A percentile compares a stretch with the other conserved stretches of the same genome.
phyloP scores from a whole-genome alignment of 306 rosid species.

The Vigna radiata region DNA sequence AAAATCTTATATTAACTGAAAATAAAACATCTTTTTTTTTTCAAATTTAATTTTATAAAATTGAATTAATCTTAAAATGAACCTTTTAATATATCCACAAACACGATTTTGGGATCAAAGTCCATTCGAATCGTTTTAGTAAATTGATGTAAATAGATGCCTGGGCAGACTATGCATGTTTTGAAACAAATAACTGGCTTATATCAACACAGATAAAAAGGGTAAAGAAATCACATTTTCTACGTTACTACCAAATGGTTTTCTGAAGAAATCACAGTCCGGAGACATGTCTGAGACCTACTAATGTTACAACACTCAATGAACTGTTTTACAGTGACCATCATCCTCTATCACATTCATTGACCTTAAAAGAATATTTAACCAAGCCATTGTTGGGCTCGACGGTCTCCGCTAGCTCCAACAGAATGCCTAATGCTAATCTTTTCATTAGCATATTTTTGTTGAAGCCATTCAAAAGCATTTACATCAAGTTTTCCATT shows the following conservation, averaged over 20 bases:
- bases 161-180: neutral
- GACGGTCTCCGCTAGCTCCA: slow-evolving; percentile 83
- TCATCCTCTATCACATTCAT: slow-evolving; percentile 2
- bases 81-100: neutral
- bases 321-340: slow-evolving; percentile 20
- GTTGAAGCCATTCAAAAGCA: slow-evolving; percentile 89
- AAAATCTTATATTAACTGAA: no score
- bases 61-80: no score
- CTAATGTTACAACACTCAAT: slow-evolving; percentile 34
- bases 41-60: no score
- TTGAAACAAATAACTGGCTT: neutral
- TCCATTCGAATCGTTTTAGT: neutral
- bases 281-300: slow-evolving; percentile 29
- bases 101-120: neutral
- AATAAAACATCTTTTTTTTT: no score
- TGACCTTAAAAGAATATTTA: slow-evolving; percentile 49
- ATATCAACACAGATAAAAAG: neutral
- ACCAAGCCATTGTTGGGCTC: slow-evolving; percentile 95
- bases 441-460: slow-evolving; percentile 83
- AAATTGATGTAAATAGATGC: neutral
- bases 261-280: slow-evolving; percentile 1
- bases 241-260: slow-evolving; percentile 23
- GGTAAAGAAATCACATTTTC: slow-evolving; percentile 8
- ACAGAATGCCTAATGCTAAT: slow-evolving; percentile 92
- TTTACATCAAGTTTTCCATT: slow-evolving; percentile 90